These are phyloP conservation scores for Penicillium daleae DNA, from an alignment of 495 filamentous ascomycete species.

Conservation along the genomic window DNA sequence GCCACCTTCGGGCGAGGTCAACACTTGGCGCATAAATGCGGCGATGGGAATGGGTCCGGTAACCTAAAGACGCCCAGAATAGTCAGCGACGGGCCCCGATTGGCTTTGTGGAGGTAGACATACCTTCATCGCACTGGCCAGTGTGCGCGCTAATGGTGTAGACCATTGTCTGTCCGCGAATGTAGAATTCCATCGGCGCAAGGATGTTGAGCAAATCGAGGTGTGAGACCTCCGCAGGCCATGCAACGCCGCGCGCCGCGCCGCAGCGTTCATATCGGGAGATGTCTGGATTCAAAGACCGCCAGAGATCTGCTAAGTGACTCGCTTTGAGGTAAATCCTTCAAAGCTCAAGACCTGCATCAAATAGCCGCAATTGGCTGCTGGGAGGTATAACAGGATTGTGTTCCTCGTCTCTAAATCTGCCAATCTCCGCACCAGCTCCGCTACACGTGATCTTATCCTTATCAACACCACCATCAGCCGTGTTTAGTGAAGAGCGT, in stretches of 20 bases:
- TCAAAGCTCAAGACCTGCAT: neutral
- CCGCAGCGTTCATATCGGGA: conserved; percentile 38
- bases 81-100: neutral
- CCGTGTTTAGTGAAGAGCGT: neutral
- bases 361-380: neutral
- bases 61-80: conserved; percentile 38
- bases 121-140: conserved; percentile 83
- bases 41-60: conserved; percentile 92
- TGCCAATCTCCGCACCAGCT: conserved; percentile 36
- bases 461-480: conserved; percentile 24
- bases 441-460: conserved; percentile 37
- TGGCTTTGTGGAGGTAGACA: neutral
- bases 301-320: too few relatives aligned
- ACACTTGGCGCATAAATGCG: conserved; percentile 96
- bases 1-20: conserved; percentile 86
- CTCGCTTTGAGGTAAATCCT: neutral
- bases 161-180: conserved; percentile 68
- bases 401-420: conserved; percentile 9
- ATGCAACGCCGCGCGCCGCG: conserved; percentile 41
- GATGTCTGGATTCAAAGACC: neutral
- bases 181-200: conserved; percentile 41
- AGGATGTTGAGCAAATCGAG: conserved; percentile 14
- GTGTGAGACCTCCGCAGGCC: conserved; percentile 33
- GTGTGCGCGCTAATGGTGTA: conserved; percentile 82
- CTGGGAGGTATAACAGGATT: neutral